phyloP scores from a whole-genome alignment of 768 basidiomycete species.

The Clavaria fumosa region DNA sequence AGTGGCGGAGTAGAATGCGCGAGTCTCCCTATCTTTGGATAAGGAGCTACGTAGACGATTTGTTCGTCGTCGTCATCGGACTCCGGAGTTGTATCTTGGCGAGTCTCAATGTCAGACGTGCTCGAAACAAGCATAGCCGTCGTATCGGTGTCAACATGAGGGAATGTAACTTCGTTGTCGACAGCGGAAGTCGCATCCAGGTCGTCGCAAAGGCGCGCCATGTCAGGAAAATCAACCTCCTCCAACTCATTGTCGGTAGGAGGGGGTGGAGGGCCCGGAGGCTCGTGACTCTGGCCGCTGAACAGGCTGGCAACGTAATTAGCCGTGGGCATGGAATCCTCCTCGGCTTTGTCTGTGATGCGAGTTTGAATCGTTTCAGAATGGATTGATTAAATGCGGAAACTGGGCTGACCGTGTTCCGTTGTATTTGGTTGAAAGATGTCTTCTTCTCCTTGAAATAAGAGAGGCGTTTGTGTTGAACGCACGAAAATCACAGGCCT shows the following conservation, averaged over 20 bases:
- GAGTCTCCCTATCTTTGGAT: too few relatives aligned
- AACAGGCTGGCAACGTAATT: conserved; percentile 53
- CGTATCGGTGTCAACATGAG: too few relatives aligned
- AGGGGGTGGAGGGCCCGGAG: conserved; percentile 16
- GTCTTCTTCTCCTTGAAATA: conserved; percentile 47
- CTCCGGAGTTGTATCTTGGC: too few relatives aligned
- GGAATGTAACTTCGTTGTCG: too few relatives aligned
- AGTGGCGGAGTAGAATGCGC: too few relatives aligned
- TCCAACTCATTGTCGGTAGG: conserved; percentile 26
- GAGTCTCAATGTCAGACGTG: too few relatives aligned
- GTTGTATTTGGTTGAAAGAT: conserved; percentile 39
- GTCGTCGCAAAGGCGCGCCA: conserved; percentile 29
- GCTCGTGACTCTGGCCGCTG: conserved; percentile 16
- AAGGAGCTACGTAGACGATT: conserved; percentile 67
- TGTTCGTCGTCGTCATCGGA: too few relatives aligned
- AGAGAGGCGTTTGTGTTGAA: conserved; percentile 32
- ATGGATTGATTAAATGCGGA: background rate
- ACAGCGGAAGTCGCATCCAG: conserved; percentile 23
- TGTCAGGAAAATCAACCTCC: conserved; percentile 54
- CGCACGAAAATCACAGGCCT: conserved; percentile 58
- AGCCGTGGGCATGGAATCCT: conserved; percentile 53
- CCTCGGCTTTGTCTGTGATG: conserved; percentile 29
- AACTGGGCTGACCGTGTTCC: conserved; percentile 28
- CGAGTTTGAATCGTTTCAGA: conserved; percentile 2
- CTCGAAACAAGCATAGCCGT: too few relatives aligned